A percentile compares a stretch with the other conserved stretches of the same genome.
Evolutionary conservation across 192 early-diverging fungal species (phyloP).

Genomic region (Backusella tarrabulga): DNA sequence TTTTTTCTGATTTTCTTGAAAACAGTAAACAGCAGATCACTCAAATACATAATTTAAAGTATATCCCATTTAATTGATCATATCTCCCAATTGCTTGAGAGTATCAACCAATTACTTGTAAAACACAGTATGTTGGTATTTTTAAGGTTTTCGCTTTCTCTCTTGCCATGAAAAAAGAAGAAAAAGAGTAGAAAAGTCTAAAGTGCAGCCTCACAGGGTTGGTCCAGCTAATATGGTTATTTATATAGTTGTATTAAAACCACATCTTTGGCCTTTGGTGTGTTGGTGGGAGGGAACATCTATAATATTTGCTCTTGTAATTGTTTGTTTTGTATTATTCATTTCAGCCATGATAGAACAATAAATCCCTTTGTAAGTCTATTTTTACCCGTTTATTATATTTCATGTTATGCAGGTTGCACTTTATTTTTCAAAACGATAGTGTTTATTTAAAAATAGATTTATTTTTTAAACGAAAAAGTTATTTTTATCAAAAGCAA

Average conservation of each 20-base stretch:
- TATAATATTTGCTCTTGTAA: conserved; percentile 28
- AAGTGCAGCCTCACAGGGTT: conserved; percentile 5
- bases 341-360: conserved; percentile 34
- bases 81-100: no score
- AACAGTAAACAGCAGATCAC: no score
- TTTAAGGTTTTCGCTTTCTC: conserved; percentile 7
- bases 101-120: no score
- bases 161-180: background rate
- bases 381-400: conserved; percentile 35
- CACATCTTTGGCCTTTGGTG: conserved; percentile 30
- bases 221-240: conserved; percentile 30
- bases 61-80: no score
- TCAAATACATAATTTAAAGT: no score
- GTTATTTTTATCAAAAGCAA: background rate
- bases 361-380: conserved; percentile 30
- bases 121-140: conserved; percentile 20
- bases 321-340: conserved; percentile 16
- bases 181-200: no score
- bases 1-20: no score
- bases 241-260: conserved; percentile 31
- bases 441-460: conserved; percentile 1
- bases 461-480: background rate
- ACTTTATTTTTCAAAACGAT: background rate
- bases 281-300: conserved; percentile 29
- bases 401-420: conserved; percentile 30